Evolutionary conservation across 352 stramenopile species (phyloP).

Genomic region (Globisporangium parvum): DNA sequence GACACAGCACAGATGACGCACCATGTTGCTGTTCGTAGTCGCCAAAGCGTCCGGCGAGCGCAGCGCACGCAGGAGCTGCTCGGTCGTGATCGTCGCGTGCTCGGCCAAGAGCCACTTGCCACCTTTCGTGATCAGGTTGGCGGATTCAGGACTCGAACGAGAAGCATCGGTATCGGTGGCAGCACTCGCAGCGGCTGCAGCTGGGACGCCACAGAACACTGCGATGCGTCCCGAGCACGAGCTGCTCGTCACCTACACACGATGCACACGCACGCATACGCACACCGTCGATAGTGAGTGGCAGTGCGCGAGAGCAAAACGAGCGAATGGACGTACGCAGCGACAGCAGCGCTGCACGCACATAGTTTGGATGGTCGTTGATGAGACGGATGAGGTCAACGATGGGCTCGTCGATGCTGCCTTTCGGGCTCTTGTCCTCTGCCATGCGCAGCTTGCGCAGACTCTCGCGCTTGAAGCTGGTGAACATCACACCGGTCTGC

Average conservation of each 20-base stretch:
- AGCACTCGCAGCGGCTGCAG: conserved; percentile 3
- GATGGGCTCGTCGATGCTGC: conserved; percentile 86
- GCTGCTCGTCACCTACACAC: conserved; percentile 79
- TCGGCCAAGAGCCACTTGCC: conserved; percentile 86
- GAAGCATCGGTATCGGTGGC: neutral
- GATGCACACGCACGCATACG: neutral
- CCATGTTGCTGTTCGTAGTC: conserved; percentile 52
- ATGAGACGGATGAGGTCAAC: conserved; percentile 84
- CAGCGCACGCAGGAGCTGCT: conserved; percentile 59
- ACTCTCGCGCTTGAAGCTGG: conserved; percentile 82
- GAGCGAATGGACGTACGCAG: neutral
- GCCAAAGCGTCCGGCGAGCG: conserved; percentile 22
- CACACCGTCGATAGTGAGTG: neutral
- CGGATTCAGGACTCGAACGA: conserved; percentile 8
- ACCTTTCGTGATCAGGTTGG: conserved; percentile 82
- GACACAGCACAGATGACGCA: conserved; percentile 11
- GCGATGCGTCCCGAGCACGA: conserved; percentile 89
- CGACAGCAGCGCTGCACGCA: conserved; percentile 20
- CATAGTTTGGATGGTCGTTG: conserved; percentile 83
- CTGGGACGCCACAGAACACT: conserved; percentile 67
- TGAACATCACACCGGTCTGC: too few relatives aligned
- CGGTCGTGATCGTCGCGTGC: conserved; percentile 61
- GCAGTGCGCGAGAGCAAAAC: neutral
- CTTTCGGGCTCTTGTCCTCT: conserved; percentile 90
- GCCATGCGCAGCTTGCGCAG: conserved; percentile 75